phyloP scores from a whole-genome alignment of 2,329 filamentous ascomycete genomes.

The Fonsecaea multimorphosa region DNA sequence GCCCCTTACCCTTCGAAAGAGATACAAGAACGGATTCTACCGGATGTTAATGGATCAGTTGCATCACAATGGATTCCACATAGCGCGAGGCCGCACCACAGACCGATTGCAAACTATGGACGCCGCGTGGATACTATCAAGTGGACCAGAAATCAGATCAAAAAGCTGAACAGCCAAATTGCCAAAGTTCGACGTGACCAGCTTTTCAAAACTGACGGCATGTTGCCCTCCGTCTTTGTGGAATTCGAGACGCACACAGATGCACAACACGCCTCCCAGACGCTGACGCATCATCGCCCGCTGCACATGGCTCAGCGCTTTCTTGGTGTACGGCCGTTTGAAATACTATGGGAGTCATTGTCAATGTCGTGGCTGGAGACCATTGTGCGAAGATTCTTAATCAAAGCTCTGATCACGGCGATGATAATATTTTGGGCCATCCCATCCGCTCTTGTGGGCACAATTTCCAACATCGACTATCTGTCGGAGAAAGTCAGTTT shows the following conservation, averaged over 20 bases:
- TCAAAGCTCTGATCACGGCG: conserved; percentile 72
- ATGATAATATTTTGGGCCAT: conserved; percentile 87
- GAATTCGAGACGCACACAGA: conserved; percentile 82
- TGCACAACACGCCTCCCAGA: conserved; percentile 85
- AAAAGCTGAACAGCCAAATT: conserved; percentile 43
- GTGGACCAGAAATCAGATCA: conserved; percentile 45
- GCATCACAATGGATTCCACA: conserved; percentile 47
- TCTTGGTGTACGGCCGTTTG: conserved; percentile 78
- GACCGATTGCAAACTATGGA: conserved; percentile 46
- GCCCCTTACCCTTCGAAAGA: background rate
- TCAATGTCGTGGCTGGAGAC: conserved; percentile 67
- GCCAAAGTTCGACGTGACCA: conserved; percentile 43
- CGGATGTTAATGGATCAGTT: conserved; percentile 46
- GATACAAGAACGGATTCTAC: conserved; percentile 16
- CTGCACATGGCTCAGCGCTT: conserved; percentile 87
- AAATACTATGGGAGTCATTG: conserved; percentile 85
- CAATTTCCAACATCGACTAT: conserved; percentile 80
- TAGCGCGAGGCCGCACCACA: conserved; percentile 43
- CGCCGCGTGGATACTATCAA: conserved; percentile 48
- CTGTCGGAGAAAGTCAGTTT: conserved; percentile 62
- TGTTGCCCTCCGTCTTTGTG: conserved; percentile 82
- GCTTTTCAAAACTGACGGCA: conserved; percentile 45
- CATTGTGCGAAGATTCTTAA: conserved; percentile 67
- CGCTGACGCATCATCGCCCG: conserved; percentile 81
- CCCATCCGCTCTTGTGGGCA: conserved; percentile 77